Conservation (phyloP, 1,284 basidiomycete genomes). For the Mycena sp. region DNA sequence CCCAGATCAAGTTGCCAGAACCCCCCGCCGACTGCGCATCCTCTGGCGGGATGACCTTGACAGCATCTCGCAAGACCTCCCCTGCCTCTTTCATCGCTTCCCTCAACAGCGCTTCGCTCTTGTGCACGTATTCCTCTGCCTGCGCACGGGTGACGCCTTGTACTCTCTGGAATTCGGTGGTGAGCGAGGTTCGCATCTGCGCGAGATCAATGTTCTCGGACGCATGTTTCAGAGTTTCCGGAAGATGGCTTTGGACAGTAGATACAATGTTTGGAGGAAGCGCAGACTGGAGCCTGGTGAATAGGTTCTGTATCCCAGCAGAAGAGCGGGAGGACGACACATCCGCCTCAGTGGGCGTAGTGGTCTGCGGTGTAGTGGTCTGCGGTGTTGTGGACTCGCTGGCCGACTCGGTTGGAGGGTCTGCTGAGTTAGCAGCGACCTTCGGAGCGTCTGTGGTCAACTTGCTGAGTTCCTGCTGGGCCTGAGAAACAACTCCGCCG, state of each 20-base stretch:
- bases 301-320: slow-evolving; percentile 56
- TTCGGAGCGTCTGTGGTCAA: slow-evolving; percentile 53
- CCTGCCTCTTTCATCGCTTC: slow-evolving; percentile 79
- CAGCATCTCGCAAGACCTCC: slow-evolving; percentile 82
- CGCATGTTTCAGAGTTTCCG: slow-evolving; percentile 70
- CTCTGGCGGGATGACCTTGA: slow-evolving; percentile 89
- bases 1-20: slow-evolving; percentile 68
- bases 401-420: slow-evolving; percentile 24
- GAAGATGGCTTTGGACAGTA: slow-evolving; percentile 72
- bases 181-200: slow-evolving; percentile 70
- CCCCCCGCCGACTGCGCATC: slow-evolving; percentile 44
- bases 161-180: slow-evolving; percentile 76
- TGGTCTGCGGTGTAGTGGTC: too few species aligned
- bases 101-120: slow-evolving; percentile 77
- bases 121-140: slow-evolving; percentile 86
- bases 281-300: slow-evolving; percentile 76
- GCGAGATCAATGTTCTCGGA: slow-evolving; percentile 72
- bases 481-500: slow-evolving; percentile 79
- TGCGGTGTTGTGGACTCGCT: slow-evolving; percentile 34
- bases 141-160: slow-evolving; percentile 78
- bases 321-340: slow-evolving; percentile 38
- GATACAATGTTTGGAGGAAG: slow-evolving; percentile 78
- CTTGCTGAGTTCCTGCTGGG: slow-evolving; percentile 82
- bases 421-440: slow-evolving; percentile 36
- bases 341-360: slow-evolving; percentile 35